Evolutionary conservation across 169 alveolate genomes (phyloP), one percentile per base, ranked within the genome.

Genomic region (Eimeria acervulina): DNA sequence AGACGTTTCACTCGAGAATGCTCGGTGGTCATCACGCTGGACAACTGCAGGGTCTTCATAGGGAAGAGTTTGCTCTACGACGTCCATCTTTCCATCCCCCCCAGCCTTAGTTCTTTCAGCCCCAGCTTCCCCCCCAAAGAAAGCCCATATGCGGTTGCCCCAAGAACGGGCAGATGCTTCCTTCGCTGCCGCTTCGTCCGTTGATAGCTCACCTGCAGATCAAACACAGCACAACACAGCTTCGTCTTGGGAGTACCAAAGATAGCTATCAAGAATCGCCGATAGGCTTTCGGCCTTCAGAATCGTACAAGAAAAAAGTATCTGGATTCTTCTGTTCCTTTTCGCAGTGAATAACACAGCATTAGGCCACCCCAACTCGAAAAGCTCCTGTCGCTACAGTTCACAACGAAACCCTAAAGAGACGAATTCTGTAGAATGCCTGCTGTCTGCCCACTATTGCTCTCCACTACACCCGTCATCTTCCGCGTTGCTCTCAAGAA

Each of bases 11-110:
- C 47, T 23, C n/a, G 96, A 85, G 70, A 74, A 94, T 40, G 96
- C 80, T 7, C 96, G 96, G 81, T 94, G 96, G 36, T 94, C 96
- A 38, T 94, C 96, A 23, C 96, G 74, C 81, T 94, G 96, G 55
- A 94, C 96, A 26, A 94, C 91, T 26, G 96, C 96, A 19, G 91
- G 90, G 44, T 94, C 96, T 21, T 94, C 96, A 44, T 36, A 94
- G 19, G 59, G 81, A 61, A 94, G 85, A 59, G 96, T 94, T 55
- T 83, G 83, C 78, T 94, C 90, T 28, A 47, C 93, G 38, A 70
- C 94, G 59, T 89, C 94, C 31, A 80, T 81, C 61, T 47, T 12
- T 51, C 26, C 55, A 12, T 55, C 89, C 33, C 81, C 63, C 68
- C 28, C 91, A 28, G 81, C 80, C 40, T 74, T n/a, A 28, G 90